Conservation (phyloP, 495 filamentous ascomycete species). For the Talaromyces liani region DNA sequence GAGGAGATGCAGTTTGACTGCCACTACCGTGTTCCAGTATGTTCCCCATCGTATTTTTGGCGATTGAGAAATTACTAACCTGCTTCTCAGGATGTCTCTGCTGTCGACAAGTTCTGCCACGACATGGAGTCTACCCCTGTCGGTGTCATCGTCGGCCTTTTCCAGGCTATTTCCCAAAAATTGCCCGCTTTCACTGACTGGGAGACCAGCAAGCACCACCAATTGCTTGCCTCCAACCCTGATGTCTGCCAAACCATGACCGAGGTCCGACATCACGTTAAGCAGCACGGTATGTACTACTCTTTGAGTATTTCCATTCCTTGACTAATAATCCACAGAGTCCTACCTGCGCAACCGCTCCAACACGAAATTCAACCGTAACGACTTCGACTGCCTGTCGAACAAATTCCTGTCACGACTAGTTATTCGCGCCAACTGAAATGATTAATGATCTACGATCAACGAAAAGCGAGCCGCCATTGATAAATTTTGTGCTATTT, state of each 20-base stretch:
- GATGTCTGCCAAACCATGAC: slow-evolving; percentile 92
- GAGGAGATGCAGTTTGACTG: slow-evolving; percentile 97
- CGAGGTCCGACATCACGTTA: slow-evolving; percentile 81
- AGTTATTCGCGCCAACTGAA: slow-evolving; percentile 84
- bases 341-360: slow-evolving; percentile 50
- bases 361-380: slow-evolving; percentile 70
- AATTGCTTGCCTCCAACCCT: slow-evolving; percentile 76
- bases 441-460: slow-evolving; percentile 18
- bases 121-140: slow-evolving; percentile 94
- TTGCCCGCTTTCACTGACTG: slow-evolving; percentile 83
- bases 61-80: neutral
- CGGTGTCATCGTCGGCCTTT: slow-evolving; percentile 87
- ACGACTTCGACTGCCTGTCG: slow-evolving; percentile 86
- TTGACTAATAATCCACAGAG: slow-evolving; percentile 38
- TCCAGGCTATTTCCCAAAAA: slow-evolving; percentile 93
- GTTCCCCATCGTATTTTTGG: slow-evolving; percentile 3
- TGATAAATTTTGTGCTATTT: neutral
- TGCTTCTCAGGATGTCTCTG: slow-evolving; percentile 50
- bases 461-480: slow-evolving; percentile 17
- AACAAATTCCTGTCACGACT: slow-evolving; percentile 93
- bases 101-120: slow-evolving; percentile 83
- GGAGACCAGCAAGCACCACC: slow-evolving; percentile 82
- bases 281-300: slow-evolving; percentile 69
- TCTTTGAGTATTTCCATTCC: neutral
- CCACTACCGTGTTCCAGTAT: slow-evolving; percentile 74